Conservation (phyloP, 2,329 filamentous ascomycete species). For the Colletotrichum sp. region DNA sequence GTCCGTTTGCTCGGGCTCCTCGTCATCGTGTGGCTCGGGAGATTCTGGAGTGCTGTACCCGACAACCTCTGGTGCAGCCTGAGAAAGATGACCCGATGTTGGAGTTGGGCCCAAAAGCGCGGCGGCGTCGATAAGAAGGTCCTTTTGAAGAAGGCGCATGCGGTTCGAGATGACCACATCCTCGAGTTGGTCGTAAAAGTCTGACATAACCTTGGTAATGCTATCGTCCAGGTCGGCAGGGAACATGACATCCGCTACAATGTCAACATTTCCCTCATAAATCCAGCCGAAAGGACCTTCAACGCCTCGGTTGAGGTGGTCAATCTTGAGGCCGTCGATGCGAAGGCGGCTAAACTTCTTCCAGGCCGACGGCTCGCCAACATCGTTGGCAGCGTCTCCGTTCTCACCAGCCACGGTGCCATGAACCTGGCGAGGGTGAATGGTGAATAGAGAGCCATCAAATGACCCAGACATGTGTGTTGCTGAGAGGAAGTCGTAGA, state of each 20-base stretch:
- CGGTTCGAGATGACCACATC: constrained; percentile 85
- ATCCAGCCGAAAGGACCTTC: constrained; percentile 98
- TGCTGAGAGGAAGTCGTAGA: constrained; percentile 95
- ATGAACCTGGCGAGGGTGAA: constrained; percentile 91
- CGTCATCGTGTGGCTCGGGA: background rate
- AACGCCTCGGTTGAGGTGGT: constrained; percentile 92
- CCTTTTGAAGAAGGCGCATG: constrained; percentile 63
- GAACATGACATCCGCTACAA: constrained; percentile 94
- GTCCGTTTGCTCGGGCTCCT: background rate
- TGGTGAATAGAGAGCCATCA: constrained; percentile 95
- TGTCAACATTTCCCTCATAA: constrained; percentile 94
- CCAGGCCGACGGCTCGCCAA: constrained; percentile 76
- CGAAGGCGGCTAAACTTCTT: constrained; percentile 94
- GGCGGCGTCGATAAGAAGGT: constrained; percentile 29
- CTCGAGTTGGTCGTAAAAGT: constrained; percentile 96
- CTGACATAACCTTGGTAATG: constrained; percentile 92
- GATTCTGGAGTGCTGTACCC: background rate
- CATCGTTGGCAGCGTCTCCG: constrained; percentile 58
- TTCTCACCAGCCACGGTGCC: constrained; percentile 71
- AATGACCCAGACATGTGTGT: constrained; percentile 96
- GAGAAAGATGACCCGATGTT: constrained; percentile 36
- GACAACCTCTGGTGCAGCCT: constrained; percentile 20
- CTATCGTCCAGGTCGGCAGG: constrained; percentile 87
- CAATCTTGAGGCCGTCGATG: constrained; percentile 92
- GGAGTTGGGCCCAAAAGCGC: constrained; percentile 26